Evolutionary conservation across 2,329 filamentous ascomycete species (phyloP).

Genomic region (Exophiala dermatitidis): DNA sequence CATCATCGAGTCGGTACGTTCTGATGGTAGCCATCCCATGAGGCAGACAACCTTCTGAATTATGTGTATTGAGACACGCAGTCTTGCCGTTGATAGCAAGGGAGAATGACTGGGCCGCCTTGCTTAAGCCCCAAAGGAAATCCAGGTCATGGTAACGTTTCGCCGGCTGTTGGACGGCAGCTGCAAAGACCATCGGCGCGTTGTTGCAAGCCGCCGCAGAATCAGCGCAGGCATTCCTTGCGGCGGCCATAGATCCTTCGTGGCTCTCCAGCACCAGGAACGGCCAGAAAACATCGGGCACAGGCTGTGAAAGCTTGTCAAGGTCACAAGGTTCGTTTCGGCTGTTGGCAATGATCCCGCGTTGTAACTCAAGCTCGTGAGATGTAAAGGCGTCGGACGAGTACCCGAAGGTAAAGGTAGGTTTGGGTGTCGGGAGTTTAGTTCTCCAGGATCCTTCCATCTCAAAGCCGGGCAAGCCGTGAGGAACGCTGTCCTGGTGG

Average conservation of each 20-base stretch:
- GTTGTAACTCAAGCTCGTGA: slow-evolving; percentile 22
- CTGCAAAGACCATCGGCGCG: slow-evolving; percentile 23
- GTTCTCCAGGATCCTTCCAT: slow-evolving; percentile 19
- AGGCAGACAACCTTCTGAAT: slow-evolving; percentile 19
- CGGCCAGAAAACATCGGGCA: slow-evolving; percentile 24
- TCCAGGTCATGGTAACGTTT: slow-evolving; percentile 7
- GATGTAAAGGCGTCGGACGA: slow-evolving; percentile 11
- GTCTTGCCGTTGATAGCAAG: slow-evolving; percentile 23
- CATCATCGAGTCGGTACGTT: slow-evolving; percentile 22
- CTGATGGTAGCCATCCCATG: slow-evolving; percentile 17
- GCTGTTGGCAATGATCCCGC: slow-evolving; percentile 24
- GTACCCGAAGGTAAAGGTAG: slow-evolving; percentile 23
- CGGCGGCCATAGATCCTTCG: slow-evolving; percentile 20
- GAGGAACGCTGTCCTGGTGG: slow-evolving; percentile 19
- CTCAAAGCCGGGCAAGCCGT: slow-evolving; percentile 16
- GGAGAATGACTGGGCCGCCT: slow-evolving; percentile 23
- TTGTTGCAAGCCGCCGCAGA: slow-evolving; percentile 25
- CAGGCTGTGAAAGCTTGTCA: slow-evolving; percentile 22
- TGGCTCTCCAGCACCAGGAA: slow-evolving; percentile 24
- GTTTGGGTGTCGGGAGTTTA: slow-evolving; percentile 19
- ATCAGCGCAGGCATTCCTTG: slow-evolving; percentile 18
- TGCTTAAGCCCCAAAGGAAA: slow-evolving; percentile 18
- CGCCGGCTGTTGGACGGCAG: slow-evolving; percentile 11
- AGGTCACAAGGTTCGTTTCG: slow-evolving; percentile 23
- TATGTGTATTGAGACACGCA: slow-evolving; percentile 22